A percentile compares a stretch with the other conserved stretches of the same genome.
phyloP scores from a whole-genome alignment of 2,329 filamentous ascomycete species.

The Aspergillus amoenus region DNA sequence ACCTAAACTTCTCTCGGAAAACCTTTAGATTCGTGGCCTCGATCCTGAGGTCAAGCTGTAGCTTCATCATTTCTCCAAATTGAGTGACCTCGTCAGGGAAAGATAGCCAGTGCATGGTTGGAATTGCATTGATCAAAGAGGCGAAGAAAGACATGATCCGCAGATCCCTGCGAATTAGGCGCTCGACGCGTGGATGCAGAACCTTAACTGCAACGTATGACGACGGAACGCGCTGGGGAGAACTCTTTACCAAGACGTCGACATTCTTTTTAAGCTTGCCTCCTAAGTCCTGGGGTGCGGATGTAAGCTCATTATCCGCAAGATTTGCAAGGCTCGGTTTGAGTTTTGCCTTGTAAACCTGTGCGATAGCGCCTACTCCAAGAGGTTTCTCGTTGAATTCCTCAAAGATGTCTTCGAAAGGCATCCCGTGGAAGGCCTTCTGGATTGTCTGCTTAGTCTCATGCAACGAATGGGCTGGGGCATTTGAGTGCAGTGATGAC shows the following conservation, averaged over 20 bases:
- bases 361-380: conserved; percentile 92
- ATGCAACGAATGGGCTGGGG: conserved; percentile 82
- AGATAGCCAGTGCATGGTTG: conserved; percentile 95
- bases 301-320: conserved; percentile 55
- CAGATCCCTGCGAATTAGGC: conserved; percentile 84
- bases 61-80: conserved; percentile 97
- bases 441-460: conserved; percentile 77
- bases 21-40: conserved; percentile 84
- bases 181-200: conserved; percentile 86
- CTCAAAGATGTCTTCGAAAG: conserved; percentile 90
- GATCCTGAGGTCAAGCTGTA: conserved; percentile 94
- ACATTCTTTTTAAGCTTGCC: conserved; percentile 77
- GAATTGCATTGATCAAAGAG: conserved; percentile 75
- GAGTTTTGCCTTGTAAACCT: conserved; percentile 94
- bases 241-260: conserved; percentile 81
- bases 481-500: conserved; percentile 92
- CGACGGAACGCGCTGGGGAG: conserved; percentile 80
- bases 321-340: conserved; percentile 72
- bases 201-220: conserved; percentile 95
- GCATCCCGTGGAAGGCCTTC: conserved; percentile 74
- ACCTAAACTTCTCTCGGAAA: conserved; percentile 87
- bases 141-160: conserved; percentile 95
- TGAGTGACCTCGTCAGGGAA: conserved; percentile 90
- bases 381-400: conserved; percentile 89
- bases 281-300: conserved; percentile 58